phyloP scores from a whole-genome alignment of 805 yeast species.

The Scheffersomyces ergatensis region DNA sequence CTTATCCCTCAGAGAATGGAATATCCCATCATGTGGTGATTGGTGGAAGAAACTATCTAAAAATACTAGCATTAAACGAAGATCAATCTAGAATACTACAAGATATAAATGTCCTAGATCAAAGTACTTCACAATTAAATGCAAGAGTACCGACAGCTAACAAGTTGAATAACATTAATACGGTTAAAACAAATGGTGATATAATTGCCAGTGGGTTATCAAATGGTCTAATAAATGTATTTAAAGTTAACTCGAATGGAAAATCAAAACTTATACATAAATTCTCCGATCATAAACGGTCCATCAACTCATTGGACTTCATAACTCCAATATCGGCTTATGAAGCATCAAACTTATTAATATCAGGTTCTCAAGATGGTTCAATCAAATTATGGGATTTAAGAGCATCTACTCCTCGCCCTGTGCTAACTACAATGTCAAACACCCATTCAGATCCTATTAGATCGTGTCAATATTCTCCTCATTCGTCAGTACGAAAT shows the following conservation, averaged over 20 bases:
- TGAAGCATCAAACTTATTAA: constrained; percentile 17
- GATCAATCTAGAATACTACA: constrained; percentile 31
- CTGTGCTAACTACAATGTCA: constrained; percentile 45
- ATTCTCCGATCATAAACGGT: constrained; percentile 40
- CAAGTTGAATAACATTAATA: constrained; percentile 35
- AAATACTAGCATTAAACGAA: constrained; percentile 26
- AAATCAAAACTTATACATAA: constrained; percentile 25
- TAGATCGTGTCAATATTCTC: constrained; percentile 52
- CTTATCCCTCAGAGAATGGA: not conserved
- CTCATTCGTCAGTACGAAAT: constrained; percentile 46
- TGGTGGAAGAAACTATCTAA: constrained; percentile 42
- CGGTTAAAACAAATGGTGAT: constrained; percentile 32
- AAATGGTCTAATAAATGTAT: constrained; percentile 32
- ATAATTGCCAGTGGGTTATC: constrained; percentile 40
- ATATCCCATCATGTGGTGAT: constrained; percentile 32
- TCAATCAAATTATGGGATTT: constrained; percentile 75
- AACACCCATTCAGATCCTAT: constrained; percentile 71
- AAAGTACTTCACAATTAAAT: constrained; percentile 5
- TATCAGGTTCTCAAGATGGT: constrained; percentile 78
- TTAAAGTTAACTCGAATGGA: constrained; percentile 30
- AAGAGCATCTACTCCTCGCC: constrained; percentile 44
- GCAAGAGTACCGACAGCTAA: constrained; percentile 3
- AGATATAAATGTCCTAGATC: constrained; percentile 33
- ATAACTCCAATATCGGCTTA: constrained; percentile 14
- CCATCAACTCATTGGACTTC: constrained; percentile 41